Percentiles rank a stretch among this genome's conserved stretches.
Conservation (phyloP, 129 eudicot species). For the Helichrysum umbraculigerum region DNA sequence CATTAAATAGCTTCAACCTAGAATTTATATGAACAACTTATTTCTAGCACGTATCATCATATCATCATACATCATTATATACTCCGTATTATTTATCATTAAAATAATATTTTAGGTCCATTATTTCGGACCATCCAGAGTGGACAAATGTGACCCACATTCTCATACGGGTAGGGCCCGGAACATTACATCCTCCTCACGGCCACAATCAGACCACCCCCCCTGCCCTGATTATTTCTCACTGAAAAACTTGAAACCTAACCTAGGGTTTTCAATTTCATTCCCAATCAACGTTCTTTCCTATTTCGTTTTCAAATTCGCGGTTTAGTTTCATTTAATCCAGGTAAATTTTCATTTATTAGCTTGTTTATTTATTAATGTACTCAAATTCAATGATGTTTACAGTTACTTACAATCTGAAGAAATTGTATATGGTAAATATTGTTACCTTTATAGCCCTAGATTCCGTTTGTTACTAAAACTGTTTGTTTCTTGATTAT, state of each 20-base stretch:
- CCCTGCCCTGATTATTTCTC: neutral
- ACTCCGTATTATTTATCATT: no score
- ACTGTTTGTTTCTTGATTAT: neutral
- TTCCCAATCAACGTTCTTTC: neutral
- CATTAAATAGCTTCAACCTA: no score
- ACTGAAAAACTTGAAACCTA: neutral
- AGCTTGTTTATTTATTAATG: neutral
- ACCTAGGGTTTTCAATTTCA: neutral
- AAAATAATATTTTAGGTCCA: no score
- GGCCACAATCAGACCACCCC: neutral
- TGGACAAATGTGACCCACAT: neutral
- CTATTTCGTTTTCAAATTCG: neutral
- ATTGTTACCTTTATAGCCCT: neutral
- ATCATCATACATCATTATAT: no score
- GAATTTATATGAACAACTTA: no score
- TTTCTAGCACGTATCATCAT: no score
- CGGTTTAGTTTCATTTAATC: neutral
- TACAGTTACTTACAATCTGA: neutral
- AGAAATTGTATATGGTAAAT: neutral
- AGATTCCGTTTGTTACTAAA: neutral
- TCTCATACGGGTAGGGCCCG: neutral
- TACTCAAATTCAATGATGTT: neutral
- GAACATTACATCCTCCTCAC: neutral
- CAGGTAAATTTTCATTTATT: neutral
- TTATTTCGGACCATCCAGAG: constrained; percentile 23